A percentile compares a stretch with the other conserved stretches of the same genome.
Conservation (phyloP, 2,329 filamentous ascomycete species). For the Periconia digitata region DNA sequence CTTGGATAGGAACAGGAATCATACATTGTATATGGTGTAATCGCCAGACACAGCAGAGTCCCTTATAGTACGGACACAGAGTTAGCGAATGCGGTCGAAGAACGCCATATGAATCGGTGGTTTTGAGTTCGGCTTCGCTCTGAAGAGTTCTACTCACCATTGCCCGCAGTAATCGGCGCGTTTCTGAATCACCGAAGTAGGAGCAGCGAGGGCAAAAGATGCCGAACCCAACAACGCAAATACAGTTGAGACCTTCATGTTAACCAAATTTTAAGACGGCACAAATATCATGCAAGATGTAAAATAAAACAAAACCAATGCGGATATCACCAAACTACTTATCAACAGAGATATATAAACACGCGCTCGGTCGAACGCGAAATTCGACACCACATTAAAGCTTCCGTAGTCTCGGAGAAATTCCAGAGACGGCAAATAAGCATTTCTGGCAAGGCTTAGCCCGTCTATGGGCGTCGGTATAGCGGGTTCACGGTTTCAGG, state of each 20-base stretch:
- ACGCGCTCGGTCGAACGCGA: too few relatives aligned
- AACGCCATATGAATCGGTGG: too few relatives aligned
- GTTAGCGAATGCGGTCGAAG: too few relatives aligned
- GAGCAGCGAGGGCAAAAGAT: slow-evolving; percentile 30
- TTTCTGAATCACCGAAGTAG: slow-evolving; percentile 28
- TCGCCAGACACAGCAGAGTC: slow-evolving; percentile 25
- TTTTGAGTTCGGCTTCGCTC: too few relatives aligned
- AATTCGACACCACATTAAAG: too few relatives aligned
- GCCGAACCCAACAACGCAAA: slow-evolving; percentile 28
- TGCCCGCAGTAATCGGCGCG: slow-evolving; percentile 38
- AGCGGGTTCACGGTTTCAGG: too few relatives aligned
- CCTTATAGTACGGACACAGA: too few relatives aligned
- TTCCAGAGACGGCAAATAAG: not conserved
- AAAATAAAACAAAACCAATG: not conserved
- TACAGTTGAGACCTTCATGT: slow-evolving; percentile 33
- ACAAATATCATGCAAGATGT: not conserved
- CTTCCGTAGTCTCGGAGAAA: not conserved
- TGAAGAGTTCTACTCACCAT: too few relatives aligned
- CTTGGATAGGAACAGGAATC: not conserved
- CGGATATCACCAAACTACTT: too few relatives aligned
- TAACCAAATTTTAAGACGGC: slow-evolving; percentile 1
- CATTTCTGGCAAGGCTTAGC: not conserved
- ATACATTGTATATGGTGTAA: slow-evolving; percentile 38
- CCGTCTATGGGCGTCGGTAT: too few relatives aligned
- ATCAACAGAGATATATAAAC: too few relatives aligned